phyloP scores from a whole-genome alignment of 2,329 filamentous ascomycete genomes.

The Ophiostoma quercus region DNA sequence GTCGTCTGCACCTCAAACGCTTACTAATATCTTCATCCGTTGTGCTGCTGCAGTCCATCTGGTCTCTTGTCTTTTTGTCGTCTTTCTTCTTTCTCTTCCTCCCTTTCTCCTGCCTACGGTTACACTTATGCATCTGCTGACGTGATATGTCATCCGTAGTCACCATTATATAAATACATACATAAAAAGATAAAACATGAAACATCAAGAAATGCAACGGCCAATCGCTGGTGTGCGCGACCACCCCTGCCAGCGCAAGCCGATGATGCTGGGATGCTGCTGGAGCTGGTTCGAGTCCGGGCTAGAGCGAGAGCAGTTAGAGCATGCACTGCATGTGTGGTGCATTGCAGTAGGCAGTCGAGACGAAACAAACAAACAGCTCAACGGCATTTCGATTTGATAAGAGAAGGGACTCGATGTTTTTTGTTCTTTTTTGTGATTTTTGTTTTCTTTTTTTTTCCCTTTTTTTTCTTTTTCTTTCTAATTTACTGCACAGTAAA shows the following conservation, averaged over 20 bases:
- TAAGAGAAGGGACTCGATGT: no score
- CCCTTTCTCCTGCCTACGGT: background rate
- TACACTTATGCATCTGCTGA: constrained; percentile 1
- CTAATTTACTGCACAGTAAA: no score
- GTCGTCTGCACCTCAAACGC: no score
- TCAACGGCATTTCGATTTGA: background rate
- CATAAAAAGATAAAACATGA: background rate
- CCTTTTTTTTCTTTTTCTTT: no score
- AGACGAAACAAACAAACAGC: constrained; percentile 13
- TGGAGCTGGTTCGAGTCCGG: background rate
- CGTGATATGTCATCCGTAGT: background rate
- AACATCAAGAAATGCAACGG: background rate
- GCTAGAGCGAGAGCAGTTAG: background rate
- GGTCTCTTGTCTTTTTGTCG: no score
- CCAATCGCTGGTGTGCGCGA: constrained; percentile 3
- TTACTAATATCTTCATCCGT: no score
- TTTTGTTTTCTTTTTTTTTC: no score
- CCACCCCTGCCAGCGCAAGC: background rate
- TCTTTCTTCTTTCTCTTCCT: background rate
- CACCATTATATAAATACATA: background rate
- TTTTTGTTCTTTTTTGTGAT: no score
- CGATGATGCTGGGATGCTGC: background rate
- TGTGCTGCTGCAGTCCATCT: no score
- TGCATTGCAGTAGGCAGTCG: background rate
- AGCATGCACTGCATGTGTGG: background rate